phyloP scores from a whole-genome alignment of 495 filamentous ascomycete genomes.

The Thermochaetoides thermophila region DNA sequence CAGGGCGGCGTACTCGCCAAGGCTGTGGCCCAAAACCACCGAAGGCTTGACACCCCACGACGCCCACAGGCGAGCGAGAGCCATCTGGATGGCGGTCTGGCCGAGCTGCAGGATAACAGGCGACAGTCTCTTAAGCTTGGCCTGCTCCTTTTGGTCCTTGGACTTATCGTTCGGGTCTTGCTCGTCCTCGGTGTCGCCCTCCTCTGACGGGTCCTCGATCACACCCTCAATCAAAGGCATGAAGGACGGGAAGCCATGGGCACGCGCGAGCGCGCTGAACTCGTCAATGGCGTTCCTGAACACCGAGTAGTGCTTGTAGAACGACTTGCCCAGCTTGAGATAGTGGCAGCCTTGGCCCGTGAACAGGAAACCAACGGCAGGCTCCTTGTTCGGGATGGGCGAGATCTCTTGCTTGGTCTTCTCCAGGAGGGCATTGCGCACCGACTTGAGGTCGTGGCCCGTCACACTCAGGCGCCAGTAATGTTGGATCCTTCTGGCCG shows the following conservation, averaged over 20 bases:
- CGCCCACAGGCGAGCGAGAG: conserved; percentile 63
- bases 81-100: conserved; percentile 70
- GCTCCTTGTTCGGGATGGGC: conserved; percentile 30
- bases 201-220: conserved; percentile 37
- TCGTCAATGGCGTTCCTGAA: conserved; percentile 59
- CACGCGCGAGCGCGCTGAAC: conserved; percentile 49
- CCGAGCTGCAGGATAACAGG: conserved; percentile 69
- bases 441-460: conserved; percentile 34
- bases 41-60: conserved; percentile 64
- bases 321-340: conserved; percentile 51
- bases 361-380: conserved; percentile 51
- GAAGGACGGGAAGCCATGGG: conserved; percentile 59
- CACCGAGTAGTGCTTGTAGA: conserved; percentile 47
- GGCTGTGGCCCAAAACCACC: conserved; percentile 72
- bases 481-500: conserved; percentile 73
- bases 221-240: conserved; percentile 51
- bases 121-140: too few relatives aligned
- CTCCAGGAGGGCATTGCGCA: conserved; percentile 25
- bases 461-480: conserved; percentile 52
- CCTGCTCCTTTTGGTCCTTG: too few relatives aligned
- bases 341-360: conserved; percentile 59
- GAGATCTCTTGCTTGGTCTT: conserved; percentile 32
- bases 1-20: conserved; percentile 79
- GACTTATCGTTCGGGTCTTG: too few relatives aligned
- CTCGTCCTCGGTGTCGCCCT: too few relatives aligned